Evolutionary conservation across 2,329 filamentous ascomycete species (phyloP), one percentile per base, ranked within the genome.

Genomic region (Myriosclerotinia curreyana): DNA sequence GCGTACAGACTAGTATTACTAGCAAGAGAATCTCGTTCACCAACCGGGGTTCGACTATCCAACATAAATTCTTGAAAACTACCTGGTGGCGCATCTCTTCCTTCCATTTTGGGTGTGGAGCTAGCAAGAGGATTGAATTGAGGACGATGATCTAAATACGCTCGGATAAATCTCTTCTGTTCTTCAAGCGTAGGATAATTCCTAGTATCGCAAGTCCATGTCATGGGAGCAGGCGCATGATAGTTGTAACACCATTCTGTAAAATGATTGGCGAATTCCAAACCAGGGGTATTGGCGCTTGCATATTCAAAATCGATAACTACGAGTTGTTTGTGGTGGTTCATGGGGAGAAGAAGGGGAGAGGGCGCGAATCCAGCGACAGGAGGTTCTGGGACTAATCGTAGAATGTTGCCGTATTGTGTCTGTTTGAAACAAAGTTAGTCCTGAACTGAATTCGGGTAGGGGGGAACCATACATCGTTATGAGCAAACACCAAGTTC

Each of bases 261-360:
- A 77, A 99, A 99, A 77, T 99, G 95, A 75, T 99, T 99, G 65
- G 92, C 95, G 75, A 99, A 98, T 76, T 99, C 95, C 20, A 92
- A 81, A 1, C 92, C 95, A 0, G 86, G 87, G 0, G 88, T 82
- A 74, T 98, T 99, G 64, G 94, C 92, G 2, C 88, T 93, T 1
- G 95, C 90, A 74, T 99, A 99, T 74, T 99, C 95, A 72, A 99
- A 99, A 75, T 99, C 95, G 73, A 99, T 99, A 68, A 99, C 95
- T 20, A 98, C 84, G 17, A 99, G 84, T 77, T 96, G 94, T 76
- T 96, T 98, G 79, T 99, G 95, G 70, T 94, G 87, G 76, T 98
- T 98, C 65, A 90, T 87, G 0, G 95, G 92, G 58, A 95, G 85
- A 14, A 97, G 82, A 9, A 98, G 83, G 0, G 94, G 95, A 0